Base-by-base conservation (phyloP, 352 stramenopile species). In the Globisporangium spiculum region DNA sequence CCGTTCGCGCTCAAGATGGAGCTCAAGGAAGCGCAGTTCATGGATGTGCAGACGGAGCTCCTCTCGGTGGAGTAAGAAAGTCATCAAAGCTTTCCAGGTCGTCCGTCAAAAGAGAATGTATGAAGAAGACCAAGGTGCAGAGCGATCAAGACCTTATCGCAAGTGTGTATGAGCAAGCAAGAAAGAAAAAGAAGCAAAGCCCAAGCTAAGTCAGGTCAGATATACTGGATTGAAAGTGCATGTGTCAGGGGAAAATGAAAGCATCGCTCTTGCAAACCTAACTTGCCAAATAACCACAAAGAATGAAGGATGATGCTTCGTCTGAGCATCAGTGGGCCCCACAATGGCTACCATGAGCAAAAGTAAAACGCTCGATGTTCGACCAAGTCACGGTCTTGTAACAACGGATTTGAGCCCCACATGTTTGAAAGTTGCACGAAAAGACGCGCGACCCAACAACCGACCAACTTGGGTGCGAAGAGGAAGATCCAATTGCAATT, bases 51-150 rank as follows among this genome's bases (percentile, higher is more conserved):
- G 66, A 73, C 70, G 10, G 68, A 76, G 46, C 30, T 79, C 18
- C 60, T 83, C 27, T 75, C 73, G 10, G 58, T 81, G 65, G 74
- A 83, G 46, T 83, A 77, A 77, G 22, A 24, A 57, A 32, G 9
- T 32, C 2, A 9, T 50, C 63, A 63, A 16, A 26, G 44, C 12
- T 59, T 50, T 50, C 16, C 41, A 22, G 16, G 6, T 18, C 6
- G 41, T 50, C 5, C 5, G 41, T 50, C 44, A 10, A 52, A 52
- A 24, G 18, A 52, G 18, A 52, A 52, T 52, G 44, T 24, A 52
- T 24, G 26, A 59, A 38, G 27, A 38, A 27, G 26, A 59, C 30
- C 34, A 59, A 27, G 38, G 2, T 18, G 56, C 14, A 41, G 16
- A 48, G 20, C 16, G 55, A 34, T 32, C 7, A 55, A 55, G n/a